phyloP scores from a whole-genome alignment of 306 rosid species.

The Sicyos baderoa region DNA sequence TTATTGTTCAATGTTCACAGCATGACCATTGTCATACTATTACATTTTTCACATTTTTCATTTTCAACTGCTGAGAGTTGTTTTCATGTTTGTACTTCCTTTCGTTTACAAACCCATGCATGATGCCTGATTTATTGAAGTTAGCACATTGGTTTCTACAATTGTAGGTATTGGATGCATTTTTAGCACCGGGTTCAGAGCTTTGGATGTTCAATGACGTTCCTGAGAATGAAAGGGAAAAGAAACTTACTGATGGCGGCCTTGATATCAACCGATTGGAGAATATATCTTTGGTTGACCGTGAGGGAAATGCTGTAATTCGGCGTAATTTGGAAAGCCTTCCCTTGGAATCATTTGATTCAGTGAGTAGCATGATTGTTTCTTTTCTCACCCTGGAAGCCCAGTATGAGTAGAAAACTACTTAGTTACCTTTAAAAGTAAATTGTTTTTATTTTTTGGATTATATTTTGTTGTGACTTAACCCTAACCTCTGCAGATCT shows the following conservation, averaged over 20 bases:
- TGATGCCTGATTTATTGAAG: neutral
- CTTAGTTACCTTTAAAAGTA: neutral
- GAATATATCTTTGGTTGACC: conserved; percentile 65
- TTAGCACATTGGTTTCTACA: neutral
- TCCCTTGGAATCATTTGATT: conserved; percentile 82
- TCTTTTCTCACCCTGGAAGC: conserved; percentile 7
- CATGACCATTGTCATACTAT: conserved; percentile 20
- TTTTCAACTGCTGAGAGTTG: conserved; percentile 17
- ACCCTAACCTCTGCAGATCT: conserved; percentile 41
- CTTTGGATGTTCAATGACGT: conserved; percentile 97
- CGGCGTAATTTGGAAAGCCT: conserved; percentile 90
- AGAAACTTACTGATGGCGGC: conserved; percentile 78
- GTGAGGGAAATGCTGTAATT: conserved; percentile 90
- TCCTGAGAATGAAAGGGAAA: conserved; percentile 70
- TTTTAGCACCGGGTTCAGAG: conserved; percentile 73
- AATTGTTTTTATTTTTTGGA: neutral
- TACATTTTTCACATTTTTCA: neutral
- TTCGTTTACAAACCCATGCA: neutral
- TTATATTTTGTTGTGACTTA: conserved; percentile 19
- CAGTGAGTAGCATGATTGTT: conserved; percentile 46
- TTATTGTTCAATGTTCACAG: conserved; percentile 17
- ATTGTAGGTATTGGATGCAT: conserved; percentile 75
- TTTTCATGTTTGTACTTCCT: conserved; percentile 11
- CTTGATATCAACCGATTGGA: conserved; percentile 65
- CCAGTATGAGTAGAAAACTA: neutral